Evolutionary conservation across 805 yeast genomes (phyloP), one percentile per base, ranked within the genome.

Genomic region (Wickerhamiella spandovensis): DNA sequence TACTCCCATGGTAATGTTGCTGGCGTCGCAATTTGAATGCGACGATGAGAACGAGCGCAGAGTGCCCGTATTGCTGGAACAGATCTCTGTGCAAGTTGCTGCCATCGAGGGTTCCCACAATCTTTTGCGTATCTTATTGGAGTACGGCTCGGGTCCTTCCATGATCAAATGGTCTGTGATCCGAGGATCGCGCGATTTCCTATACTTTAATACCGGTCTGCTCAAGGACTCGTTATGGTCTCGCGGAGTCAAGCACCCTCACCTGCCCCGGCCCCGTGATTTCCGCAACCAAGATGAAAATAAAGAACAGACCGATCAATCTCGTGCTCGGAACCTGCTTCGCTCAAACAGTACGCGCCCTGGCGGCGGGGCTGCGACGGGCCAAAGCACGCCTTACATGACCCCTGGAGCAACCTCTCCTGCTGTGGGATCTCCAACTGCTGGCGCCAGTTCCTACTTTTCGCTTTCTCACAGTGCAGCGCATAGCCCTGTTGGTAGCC

Each of bases 111-210:
- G 78, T 55, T 48, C 64, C 65, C 70, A 69, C 46, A 74, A 71
- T 37, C 44, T 56, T 49, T 83, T 76, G 57, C 71, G 76, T 52
- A 69, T 92, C n/a, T 84, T 82, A 46, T 69, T 92, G 44, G 95
- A 89, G 61, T 92, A 92, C 61, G 98, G 97, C 6, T 77, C 88
- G 30, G 95, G 95, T 1, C 76, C 79, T 5, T 77, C 81, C 50
- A 68, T 88, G 49, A 69, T 88, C 58, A 77, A 77, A 57, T 92
- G 98, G 98, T 71, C 81, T 1, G 76, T 92, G 6, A 72, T 78
- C 25, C 82, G 82, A 58, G 82, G 79, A 21, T 77, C 81, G 46
- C 78, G 79, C 57, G 95, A 88, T 54, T 70, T 92, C 43, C 67
- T 76, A n/a, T 72, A 72, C 23, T 70, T 90, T 50, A 94, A 89